Evolutionary conservation across 2,329 filamentous ascomycete genomes (phyloP), one percentile per base, ranked within the genome.

Genomic region (Chaetomium sp.): DNA sequence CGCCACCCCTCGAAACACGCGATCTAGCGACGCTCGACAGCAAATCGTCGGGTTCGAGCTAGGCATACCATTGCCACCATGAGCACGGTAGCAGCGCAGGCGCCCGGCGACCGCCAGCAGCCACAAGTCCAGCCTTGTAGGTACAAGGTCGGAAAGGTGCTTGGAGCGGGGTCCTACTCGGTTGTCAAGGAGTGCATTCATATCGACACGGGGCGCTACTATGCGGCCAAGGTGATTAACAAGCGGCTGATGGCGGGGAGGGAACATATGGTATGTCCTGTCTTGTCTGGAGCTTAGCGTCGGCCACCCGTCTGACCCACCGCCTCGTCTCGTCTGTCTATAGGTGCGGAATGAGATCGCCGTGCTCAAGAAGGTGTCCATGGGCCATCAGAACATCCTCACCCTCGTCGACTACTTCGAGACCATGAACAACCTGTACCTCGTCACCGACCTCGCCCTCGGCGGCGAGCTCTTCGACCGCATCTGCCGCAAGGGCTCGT

Each of bases 111-210:
- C 59, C 69, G 60, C 63, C 73, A 74, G 60, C 74, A 73, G 59
- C 85, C 89, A 2, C 89, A 93, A 77, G 87, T 98, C 68, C 93
- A 98, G 79, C 93, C 95, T 73, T 99, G 94, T 78, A 88, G 93
- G 71, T 99, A 99, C 84, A 99, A 98, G 82, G 97, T 96, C 7
- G 95, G 95, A 69, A 99, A 99, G 84, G 98, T 95, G 27, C 82
- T 99, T 63, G 95, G 95, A 68, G 93, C 95, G 38, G 95, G 95
- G 69, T 97, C 93, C 64, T 99, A 99, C 80, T 97, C 93, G 45
- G 95, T 98, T 57, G 95, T 99, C 68, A 98, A 98, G 78, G 95
- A 99, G 81, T 99, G 95, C 76, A 93, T 98, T 31, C 95, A 99
- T 77, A 98, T 98, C 74, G 94, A 98, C 72, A 98, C 95, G 0